Evolutionary conservation across 78 protist genomes (phyloP), one percentile per base, ranked within the genome.

Genomic region (Speleostelium caveatum): DNA sequence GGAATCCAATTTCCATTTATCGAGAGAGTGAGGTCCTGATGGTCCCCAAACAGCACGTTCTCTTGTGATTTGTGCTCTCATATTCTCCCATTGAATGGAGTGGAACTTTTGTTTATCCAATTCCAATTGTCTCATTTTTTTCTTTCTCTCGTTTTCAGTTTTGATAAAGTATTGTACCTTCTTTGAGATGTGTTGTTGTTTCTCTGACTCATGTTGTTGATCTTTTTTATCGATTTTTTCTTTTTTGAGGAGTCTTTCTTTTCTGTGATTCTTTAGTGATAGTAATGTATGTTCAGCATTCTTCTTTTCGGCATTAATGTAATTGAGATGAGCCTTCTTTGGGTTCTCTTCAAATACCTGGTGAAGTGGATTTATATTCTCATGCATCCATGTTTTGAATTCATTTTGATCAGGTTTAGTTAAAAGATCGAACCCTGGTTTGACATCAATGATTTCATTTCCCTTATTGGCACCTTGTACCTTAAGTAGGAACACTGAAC

Each of bases 11-110:
- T 88, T 88, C 85, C 86, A 88, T 75, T 78, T 69, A 67, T 88
- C 91, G 22, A 83, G 58, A n/a, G 91, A 32, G 8, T 49, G 53
- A 21, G 91, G 91, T 19, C 30, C 58, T 8, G 69, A 21, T 17
- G 91, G 91, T 39, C 91, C 91, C 91, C 91, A 83, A 5, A 83
- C 91, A 32, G 91, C 91, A 22, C 91, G 67, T 58, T 83, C 91
- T 69, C 91, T 53, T 1, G 91, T 83, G 30, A 83, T 33, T 58
- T 83, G 91, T 30, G 75, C 91, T 22, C 79, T 22, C 58, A 83
- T 69, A 26, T 69, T 49, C 30, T 83, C 91, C 59, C 75, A 83
- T 59, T 83, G 91, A 39, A 68, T 83, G 4, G 91, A 71, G 33
- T 83, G 67, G 79, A 83, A 83, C 42, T 69, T 67, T 45, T 71